Base-by-base conservation (phyloP, 345 rosid species). In the Erodium maritimum region DNA sequence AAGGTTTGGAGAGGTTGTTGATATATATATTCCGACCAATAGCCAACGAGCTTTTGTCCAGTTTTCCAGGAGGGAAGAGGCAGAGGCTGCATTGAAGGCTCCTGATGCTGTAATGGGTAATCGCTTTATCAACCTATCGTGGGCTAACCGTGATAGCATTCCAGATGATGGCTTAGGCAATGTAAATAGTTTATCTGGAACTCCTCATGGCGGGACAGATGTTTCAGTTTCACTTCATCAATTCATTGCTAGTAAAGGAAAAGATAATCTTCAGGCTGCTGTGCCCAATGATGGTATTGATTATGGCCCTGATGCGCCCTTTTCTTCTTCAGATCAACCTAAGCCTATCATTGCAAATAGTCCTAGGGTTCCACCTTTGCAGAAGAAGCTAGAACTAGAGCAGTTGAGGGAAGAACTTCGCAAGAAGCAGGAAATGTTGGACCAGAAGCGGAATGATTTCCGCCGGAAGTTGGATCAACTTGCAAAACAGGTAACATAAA, bases 41-140 rank as follows among this genome's bases (percentile, higher is more conserved):
- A 79, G 84, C 69, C 94, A 87, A 58, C 74, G 88, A 57, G 99
- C 99, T 66, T 93, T 90, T 79, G 87, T 93, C 29, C 99, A 93
- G 72, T 93, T 90, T 75, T 89, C 95, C 2, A 90, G 71, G 64
- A 85, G 91, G 61, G 97, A 93, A 73, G 96, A 87, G 67, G 96
- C 96, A 51, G 99, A 93, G 71, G 89, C 96, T 74, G 99, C 96
- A 66, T 77, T 93, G 55, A 78, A 65, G 70, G 80, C 99, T 62
- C 99, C 96, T 67, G 96, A 93, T 83, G 99, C 96, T 69, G 95
- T 93, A 56, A 93, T 93, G 99, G 99, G 96, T 57, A 93, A 93
- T 73, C 95, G 96, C 56, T 93, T 93, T 75, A 85, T 93, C 75
- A 93, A 82, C 75, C 80, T 93, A 57, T 85, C 88, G 88, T 93